phyloP scores from a whole-genome alignment of 1,139 yeast species.

The Scheffersomyces titani region DNA sequence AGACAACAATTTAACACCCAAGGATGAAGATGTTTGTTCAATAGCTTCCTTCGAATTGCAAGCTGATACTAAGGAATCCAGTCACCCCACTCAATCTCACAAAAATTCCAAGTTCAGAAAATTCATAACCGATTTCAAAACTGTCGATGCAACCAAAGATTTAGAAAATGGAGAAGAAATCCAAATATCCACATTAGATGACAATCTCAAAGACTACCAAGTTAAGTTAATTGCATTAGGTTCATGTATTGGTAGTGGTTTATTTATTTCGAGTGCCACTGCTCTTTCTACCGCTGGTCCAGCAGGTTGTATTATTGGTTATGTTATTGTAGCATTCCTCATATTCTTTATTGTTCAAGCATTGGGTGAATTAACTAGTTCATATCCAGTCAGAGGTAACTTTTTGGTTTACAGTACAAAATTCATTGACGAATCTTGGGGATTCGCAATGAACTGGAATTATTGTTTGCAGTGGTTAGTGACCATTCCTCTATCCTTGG shows the following conservation, averaged over 20 bases:
- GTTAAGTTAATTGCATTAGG: constrained; percentile 38
- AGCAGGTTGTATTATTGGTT: constrained; percentile 23
- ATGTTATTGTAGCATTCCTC: constrained; percentile 19
- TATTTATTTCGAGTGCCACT: constrained; percentile 32
- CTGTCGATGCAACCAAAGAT: neutral
- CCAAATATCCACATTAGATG: constrained; percentile 11
- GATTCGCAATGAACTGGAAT: constrained; percentile 26
- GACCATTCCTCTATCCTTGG: constrained; percentile 23
- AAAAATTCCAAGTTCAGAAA: constrained; percentile 1
- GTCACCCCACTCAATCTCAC: neutral
- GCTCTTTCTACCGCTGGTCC: constrained; percentile 22
- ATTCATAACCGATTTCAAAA: constrained; percentile 3
- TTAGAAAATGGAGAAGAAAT: constrained; percentile 3
- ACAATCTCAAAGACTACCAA: constrained; percentile 14
- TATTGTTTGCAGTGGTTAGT: constrained; percentile 25
- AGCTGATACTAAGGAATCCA: neutral
- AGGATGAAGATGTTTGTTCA: constrained; percentile 4
- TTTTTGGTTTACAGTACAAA: constrained; percentile 23
- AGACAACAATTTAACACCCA: neutral
- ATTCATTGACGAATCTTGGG: constrained; percentile 25
- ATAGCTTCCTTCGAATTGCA: constrained; percentile 1
- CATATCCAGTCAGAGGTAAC: constrained; percentile 22
- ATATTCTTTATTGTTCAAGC: constrained; percentile 23
- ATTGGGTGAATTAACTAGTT: constrained; percentile 20
- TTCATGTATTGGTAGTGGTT: constrained; percentile 44